Conservation (phyloP, 495 filamentous ascomycete species). For the Bryoglossum gracile region DNA sequence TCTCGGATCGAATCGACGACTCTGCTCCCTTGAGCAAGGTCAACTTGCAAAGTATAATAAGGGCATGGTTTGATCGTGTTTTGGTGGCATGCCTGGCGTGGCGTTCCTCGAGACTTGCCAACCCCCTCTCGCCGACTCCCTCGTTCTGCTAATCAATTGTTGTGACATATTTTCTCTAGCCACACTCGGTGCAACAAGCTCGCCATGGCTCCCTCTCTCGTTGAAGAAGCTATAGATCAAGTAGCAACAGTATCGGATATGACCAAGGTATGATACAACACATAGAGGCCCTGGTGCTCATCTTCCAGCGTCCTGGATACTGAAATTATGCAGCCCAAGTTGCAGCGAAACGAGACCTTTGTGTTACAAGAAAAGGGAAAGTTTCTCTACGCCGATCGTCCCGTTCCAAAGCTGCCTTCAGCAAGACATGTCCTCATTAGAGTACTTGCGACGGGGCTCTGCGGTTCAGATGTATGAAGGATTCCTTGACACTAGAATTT, state of each 20-base stretch:
- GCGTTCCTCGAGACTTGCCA: neutral
- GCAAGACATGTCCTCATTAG: conserved; percentile 71
- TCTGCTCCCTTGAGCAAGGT: neutral
- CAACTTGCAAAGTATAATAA: neutral
- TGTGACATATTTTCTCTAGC: neutral
- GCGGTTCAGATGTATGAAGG: conserved; percentile 55
- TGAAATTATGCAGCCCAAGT: conserved; percentile 1
- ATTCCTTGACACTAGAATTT: neutral
- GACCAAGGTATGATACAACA: conserved; percentile 1
- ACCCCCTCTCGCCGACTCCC: neutral
- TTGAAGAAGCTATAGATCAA: neutral
- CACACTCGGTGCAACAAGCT: neutral
- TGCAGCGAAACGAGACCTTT: conserved; percentile 19
- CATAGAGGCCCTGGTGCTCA: neutral
- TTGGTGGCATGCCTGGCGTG: neutral
- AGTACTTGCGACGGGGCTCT: conserved; percentile 80
- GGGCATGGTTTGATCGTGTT: neutral
- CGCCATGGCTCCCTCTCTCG: neutral
- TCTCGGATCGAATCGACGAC: neutral
- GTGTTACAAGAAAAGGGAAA: conserved; percentile 24
- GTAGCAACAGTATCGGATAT: neutral
- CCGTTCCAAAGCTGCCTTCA: conserved; percentile 56
- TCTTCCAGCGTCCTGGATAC: neutral
- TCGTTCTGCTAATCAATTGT: neutral
- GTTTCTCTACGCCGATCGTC: conserved; percentile 59